Evolutionary conservation across 2,329 filamentous ascomycete genomes (phyloP).

Genomic region (Zelopaecilomyces penicillatus): DNA sequence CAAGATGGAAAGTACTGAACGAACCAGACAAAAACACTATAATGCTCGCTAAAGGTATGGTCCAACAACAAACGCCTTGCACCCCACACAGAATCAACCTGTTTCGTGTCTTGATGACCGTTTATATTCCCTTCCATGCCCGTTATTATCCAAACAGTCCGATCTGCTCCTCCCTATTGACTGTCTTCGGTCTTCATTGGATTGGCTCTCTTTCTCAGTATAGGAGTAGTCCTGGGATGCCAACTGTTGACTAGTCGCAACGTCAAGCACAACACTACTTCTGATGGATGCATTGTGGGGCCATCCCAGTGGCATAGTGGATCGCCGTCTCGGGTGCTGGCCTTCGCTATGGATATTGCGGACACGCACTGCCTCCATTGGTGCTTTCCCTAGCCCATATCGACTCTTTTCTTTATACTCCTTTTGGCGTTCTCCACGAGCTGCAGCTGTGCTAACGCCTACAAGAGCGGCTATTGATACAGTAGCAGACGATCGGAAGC

Average conservation of each 20-base stretch:
- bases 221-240: not conserved
- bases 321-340: constrained; percentile 17
- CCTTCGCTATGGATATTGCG: constrained; percentile 11
- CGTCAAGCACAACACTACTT: constrained; percentile 11
- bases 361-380: constrained; percentile 13
- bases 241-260: not conserved
- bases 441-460: constrained; percentile 15
- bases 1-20: no score
- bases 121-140: no score
- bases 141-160: no score
- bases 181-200: no score
- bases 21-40: no score
- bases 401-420: constrained; percentile 16
- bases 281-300: constrained; percentile 24
- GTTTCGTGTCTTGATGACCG: no score
- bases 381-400: constrained; percentile 7
- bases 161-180: no score
- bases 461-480: constrained; percentile 15
- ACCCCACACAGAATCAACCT: no score
- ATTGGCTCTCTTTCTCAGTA: no score
- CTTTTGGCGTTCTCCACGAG: constrained; percentile 11
- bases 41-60: no score
- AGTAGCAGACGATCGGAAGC: constrained; percentile 14
- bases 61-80: no score
- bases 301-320: constrained; percentile 31